Conservation (phyloP, 371 early-diverging fungal genomes). For the Rhizopus sp. region DNA sequence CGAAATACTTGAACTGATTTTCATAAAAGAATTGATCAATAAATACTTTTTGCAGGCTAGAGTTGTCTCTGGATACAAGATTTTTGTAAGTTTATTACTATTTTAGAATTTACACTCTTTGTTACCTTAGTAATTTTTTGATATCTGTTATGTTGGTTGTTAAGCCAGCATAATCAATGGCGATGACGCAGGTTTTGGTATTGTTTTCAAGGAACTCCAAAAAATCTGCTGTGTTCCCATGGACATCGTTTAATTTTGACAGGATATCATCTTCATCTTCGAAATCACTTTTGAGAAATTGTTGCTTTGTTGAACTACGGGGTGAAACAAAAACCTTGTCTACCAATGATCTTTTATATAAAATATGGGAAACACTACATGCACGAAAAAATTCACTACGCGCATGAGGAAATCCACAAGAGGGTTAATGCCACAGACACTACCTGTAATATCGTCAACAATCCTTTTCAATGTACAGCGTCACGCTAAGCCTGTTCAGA, state of each 20-base stretch:
- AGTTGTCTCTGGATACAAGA: constrained; percentile 16
- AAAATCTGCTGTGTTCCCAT: constrained; percentile 15
- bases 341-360: no score
- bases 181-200: constrained; percentile 9
- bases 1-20: constrained; percentile 15
- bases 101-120: constrained; percentile 11
- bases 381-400: no score
- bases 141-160: constrained; percentile 13
- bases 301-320: not conserved
- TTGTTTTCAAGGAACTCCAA: constrained; percentile 6
- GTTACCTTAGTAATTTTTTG: constrained; percentile 2
- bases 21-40: constrained; percentile 12
- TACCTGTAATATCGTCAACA: no score
- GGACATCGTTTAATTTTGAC: not conserved
- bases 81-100: constrained; percentile 14
- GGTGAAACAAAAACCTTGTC: no score
- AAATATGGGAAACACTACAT: no score
- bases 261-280: not conserved
- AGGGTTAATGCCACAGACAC: no score
- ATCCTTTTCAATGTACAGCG: no score
- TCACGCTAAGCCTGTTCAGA: no score
- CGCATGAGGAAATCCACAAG: no score
- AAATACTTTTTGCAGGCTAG: constrained; percentile 11
- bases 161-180: constrained; percentile 16
- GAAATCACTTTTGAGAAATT: constrained; percentile 7